Evolutionary conservation across 495 filamentous ascomycete genomes (phyloP), one percentile per base, ranked within the genome.

Genomic region (Xylaria curta): DNA sequence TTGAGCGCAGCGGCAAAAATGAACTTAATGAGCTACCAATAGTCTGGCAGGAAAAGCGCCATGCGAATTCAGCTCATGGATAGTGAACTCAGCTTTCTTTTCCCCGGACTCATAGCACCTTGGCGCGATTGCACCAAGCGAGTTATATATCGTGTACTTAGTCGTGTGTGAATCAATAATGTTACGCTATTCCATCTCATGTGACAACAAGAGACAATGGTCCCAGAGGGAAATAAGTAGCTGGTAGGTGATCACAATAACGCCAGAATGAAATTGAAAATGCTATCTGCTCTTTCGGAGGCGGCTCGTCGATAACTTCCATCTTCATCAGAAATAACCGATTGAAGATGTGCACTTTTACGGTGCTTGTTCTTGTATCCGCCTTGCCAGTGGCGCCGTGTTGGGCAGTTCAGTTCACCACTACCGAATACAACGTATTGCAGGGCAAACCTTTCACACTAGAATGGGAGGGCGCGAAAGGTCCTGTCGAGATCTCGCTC

Each of bases 401-500:
- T 65, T 49, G 10, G 62, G 62, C 62, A 33, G 10, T 47, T 46
- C 6, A n/a, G 24, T 65, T 49, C 28, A 49, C 28, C 28, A 47
- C 21, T 1, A 47, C 62, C 1, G 44, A 65, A 3, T 46, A 33
- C 9, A 49, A 17, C 26, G 5, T 65, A 47, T 31, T 21, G n/a
- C 24, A 44, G 12, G 62, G 15, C 42, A 38, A 33, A 44, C 62
- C 62, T 31, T 65, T 65, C 26, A 47, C 44, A 26, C 42, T 65
- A 15, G 1, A 31, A 31, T 65, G 62, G 62, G 62, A 46, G 24
- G 42, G 3, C 6, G 44, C 62, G 21, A 31, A 28, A 19, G 62
- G 44, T 2, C 44, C 62, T 4, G 44, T 65, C 44, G 26, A 47
- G 24, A 49, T 65, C 42, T 17, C 24, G 10, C 24, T 65, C 15